These are phyloP conservation scores for Pythium sukuiense DNA, from an alignment of 352 stramenopile genomes.

Conservation along the genomic window DNA sequence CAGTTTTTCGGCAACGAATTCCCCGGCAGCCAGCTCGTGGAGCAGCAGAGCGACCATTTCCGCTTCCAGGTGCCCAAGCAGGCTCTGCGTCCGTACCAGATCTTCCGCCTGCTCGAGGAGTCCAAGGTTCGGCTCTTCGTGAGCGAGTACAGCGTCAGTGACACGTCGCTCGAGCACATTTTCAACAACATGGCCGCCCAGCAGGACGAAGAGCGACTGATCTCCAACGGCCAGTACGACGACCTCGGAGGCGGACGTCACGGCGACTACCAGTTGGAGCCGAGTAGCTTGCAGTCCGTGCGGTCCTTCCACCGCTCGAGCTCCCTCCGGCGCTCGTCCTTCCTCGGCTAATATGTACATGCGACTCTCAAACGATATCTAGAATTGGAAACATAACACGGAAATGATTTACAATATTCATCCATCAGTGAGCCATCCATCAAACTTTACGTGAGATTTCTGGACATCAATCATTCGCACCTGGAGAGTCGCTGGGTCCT, in stretches of 20 bases:
- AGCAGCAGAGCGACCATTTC: conserved; percentile 68
- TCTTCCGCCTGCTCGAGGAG: conserved; percentile 76
- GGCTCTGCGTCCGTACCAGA: conserved; percentile 38
- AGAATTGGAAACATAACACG: not conserved
- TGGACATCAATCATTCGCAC: not conserved
- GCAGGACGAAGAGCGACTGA: conserved; percentile 56
- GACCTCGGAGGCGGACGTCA: not conserved
- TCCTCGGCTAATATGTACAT: conserved; percentile 7
- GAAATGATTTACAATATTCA: not conserved
- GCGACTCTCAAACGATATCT: not conserved
- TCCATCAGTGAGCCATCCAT: not conserved
- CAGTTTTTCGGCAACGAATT: conserved; percentile 51
- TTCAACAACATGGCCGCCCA: conserved; percentile 89
- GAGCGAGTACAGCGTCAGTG: conserved; percentile 83
- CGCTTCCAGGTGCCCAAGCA: conserved; percentile 73
- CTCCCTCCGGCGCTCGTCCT: conserved; percentile 29
- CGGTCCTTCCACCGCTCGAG: conserved; percentile 42
- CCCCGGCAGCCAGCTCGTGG: conserved; percentile 41
- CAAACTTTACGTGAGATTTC: not conserved
- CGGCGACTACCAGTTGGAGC: conserved; percentile 17
- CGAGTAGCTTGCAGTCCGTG: conserved; percentile 41
- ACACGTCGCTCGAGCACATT: conserved; percentile 91
- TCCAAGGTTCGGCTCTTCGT: conserved; percentile 58
- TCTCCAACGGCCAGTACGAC: conserved; percentile 42
- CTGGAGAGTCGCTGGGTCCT: too few relatives aligned